Base-by-base conservation (phyloP, 306 rosid genomes). In the Notholithocarpus densiflorus region DNA sequence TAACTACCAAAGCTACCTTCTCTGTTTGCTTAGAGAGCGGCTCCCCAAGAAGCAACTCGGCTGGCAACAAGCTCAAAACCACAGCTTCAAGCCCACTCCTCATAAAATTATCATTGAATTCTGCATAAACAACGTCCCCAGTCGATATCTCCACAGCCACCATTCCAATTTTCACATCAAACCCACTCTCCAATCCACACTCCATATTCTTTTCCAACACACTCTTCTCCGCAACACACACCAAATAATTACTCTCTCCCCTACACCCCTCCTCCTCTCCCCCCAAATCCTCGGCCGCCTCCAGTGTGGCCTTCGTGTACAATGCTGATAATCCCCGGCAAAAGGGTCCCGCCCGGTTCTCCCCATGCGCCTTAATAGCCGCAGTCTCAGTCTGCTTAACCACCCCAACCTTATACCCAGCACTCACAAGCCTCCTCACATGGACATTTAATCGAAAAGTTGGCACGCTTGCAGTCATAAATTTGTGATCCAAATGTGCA, bases 321-420 rank as follows among this genome's bases (percentile, higher is more conserved):
- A 95, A 76, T 5, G 94, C 98, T 4, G 96, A 95, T 21, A 92
- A 82, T 2, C 96, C 98, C 48, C 98, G 69, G 10, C 89, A 81
- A 80, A 95, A 95, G 0, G 98, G 98, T n/a, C 92, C 97, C 0
- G 83, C 29, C 56, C 86, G 74, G 77, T 91, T 92, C 26, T 89
- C 84, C 15, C 98, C 94, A 3, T 90, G 97, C 2, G 98, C 91
- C 86, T 95, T 95, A 59, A 92, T 90, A 51, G 98, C 92, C 1
- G 98, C 96, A 0, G 98, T 95, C 84, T 95, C 98, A 0, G 98
- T 95, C 90, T 95, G 98, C 90, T 86, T 91, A 32, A 95, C 92
- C 40, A 95, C 98, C 34, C 98, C 98, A 24, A 95, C 98, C 83
- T 95, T 92, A 56, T 86, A 90, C 55, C 98, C 98, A 1, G 92